These are phyloP conservation scores for Cladosporium colombiae DNA, from an alignment of 2,329 filamentous ascomycete genomes.

Conservation along the genomic window DNA sequence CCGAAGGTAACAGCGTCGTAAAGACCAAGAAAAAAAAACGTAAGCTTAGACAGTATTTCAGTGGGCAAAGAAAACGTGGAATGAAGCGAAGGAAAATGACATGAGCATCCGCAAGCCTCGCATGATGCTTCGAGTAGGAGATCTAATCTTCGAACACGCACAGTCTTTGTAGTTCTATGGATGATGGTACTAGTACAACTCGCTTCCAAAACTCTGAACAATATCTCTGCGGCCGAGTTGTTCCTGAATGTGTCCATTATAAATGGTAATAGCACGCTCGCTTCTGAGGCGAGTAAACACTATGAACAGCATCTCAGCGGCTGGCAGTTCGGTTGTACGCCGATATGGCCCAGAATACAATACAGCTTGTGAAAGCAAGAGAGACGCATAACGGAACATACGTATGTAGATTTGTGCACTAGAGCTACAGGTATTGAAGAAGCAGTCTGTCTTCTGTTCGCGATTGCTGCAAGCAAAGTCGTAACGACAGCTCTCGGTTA, in stretches of 20 bases:
- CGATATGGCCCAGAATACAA: background rate
- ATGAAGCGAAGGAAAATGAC: background rate
- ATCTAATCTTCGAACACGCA: background rate
- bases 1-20: background rate
- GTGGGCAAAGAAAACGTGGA: background rate
- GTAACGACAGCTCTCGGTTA: background rate
- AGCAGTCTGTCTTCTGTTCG: background rate
- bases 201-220: background rate
- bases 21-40: background rate
- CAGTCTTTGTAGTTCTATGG: background rate
- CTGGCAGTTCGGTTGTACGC: background rate
- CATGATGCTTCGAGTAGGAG: background rate
- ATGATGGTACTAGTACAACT: background rate
- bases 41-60: background rate
- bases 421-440: background rate
- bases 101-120: background rate
- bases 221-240: background rate
- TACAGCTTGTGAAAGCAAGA: background rate
- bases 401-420: background rate
- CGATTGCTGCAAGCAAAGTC: background rate
- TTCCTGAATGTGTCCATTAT: too few species aligned
- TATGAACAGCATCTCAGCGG: too few species aligned
- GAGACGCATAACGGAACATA: background rate
- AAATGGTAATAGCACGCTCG: background rate
- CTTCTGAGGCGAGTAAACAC: background rate